Percentiles rank a stretch among this genome's conserved stretches.
Evolutionary conservation across 345 rosid species (phyloP).

Genomic region (Raphanus raphanistrum): DNA sequence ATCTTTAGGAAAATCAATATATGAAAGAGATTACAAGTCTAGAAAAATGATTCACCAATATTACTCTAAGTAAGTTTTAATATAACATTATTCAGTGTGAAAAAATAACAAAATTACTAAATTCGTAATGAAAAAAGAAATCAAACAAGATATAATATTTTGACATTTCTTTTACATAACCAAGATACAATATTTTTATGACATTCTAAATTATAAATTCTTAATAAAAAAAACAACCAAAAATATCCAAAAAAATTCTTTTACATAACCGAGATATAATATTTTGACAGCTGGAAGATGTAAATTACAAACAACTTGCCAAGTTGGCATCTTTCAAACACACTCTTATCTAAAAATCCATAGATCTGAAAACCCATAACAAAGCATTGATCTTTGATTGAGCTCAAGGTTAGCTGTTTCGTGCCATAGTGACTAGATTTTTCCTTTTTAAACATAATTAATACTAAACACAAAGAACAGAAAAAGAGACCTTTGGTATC

Average conservation of each 20-base stretch:
- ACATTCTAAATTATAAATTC: too few species aligned
- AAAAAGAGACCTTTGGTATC: background rate
- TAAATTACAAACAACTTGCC: slow-evolving; percentile 16
- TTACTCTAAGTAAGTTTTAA: too few species aligned
- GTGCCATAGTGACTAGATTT: background rate
- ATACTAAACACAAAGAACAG: background rate
- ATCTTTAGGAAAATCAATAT: background rate
- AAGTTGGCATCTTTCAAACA: slow-evolving; percentile 25
- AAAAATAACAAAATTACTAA: too few species aligned
- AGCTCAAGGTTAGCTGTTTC: slow-evolving; percentile 10
- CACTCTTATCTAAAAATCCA: slow-evolving; percentile 27
- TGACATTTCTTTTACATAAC: too few species aligned
- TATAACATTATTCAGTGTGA: too few species aligned
- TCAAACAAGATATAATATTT: too few species aligned
- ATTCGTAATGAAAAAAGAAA: too few species aligned
- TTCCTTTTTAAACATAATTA: background rate
- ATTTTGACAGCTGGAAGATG: slow-evolving; percentile 19
- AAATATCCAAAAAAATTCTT: background rate
- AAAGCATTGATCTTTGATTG: slow-evolving; percentile 3
- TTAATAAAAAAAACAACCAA: too few species aligned
- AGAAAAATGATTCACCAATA: too few species aligned
- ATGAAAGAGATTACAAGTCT: background rate
- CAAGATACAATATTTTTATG: too few species aligned
- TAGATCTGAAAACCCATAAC: slow-evolving; percentile 18
- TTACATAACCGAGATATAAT: background rate